phyloP scores from a whole-genome alignment of 495 filamentous ascomycete species.

The Chaetomium fimeti region DNA sequence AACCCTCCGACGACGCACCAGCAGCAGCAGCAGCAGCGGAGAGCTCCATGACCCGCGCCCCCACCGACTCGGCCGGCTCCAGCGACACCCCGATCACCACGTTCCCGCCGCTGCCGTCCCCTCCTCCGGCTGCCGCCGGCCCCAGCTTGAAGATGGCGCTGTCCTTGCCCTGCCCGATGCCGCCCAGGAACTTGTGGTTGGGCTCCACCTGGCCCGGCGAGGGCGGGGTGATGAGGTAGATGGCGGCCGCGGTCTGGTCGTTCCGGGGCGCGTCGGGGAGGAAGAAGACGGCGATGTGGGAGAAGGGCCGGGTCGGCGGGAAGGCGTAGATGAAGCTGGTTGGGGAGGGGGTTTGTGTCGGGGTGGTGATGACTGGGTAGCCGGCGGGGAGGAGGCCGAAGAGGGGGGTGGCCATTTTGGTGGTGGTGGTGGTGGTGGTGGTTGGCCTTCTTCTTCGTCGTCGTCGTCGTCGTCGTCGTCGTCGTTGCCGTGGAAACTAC shows the following conservation, averaged over 20 bases:
- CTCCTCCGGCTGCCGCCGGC: background rate
- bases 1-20: constrained; percentile 29
- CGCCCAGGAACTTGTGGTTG: constrained; percentile 79
- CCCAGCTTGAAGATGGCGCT: constrained; percentile 79
- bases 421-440: constrained; percentile 14
- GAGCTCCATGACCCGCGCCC: constrained; percentile 60
- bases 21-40: constrained; percentile 34
- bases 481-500: no score
- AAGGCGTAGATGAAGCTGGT: constrained; percentile 49
- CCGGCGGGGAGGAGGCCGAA: constrained; percentile 55
- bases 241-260: constrained; percentile 67
- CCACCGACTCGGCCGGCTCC: constrained; percentile 71
- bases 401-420: constrained; percentile 36
- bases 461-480: background rate
- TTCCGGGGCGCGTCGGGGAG: constrained; percentile 72
- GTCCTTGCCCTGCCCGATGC: constrained; percentile 82
- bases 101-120: background rate
- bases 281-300: constrained; percentile 84
- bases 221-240: constrained; percentile 67
- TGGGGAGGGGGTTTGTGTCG: constrained; percentile 41
- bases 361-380: constrained; percentile 45
- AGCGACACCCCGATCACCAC: constrained; percentile 79
- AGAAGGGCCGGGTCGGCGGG: constrained; percentile 51
- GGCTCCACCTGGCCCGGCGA: constrained; percentile 29
- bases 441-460: background rate